Conservation (phyloP, 2,329 filamentous ascomycete species). For the Alternaria triticina region DNA sequence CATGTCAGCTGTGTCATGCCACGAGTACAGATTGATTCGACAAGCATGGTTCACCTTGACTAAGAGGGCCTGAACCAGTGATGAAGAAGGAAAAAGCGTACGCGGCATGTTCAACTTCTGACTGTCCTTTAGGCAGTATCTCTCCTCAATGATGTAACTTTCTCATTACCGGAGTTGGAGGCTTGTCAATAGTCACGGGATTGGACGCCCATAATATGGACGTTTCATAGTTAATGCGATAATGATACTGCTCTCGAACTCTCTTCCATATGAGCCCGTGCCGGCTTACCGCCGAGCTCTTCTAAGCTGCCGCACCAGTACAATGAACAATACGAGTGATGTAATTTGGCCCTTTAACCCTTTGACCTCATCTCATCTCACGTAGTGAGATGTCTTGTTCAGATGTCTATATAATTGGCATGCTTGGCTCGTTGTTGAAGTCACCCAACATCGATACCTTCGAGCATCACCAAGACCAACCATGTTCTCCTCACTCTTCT, state of each 20-base stretch:
- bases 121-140: constrained; percentile 9
- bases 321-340: background rate
- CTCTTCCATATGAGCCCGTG: background rate
- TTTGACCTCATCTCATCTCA: background rate
- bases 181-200: constrained; percentile 6
- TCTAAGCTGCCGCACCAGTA: background rate
- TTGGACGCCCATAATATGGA: constrained; percentile 5
- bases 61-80: constrained; percentile 2
- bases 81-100: constrained; percentile 6
- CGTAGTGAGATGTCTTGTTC: background rate
- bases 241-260: constrained; percentile 13
- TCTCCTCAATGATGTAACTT: constrained; percentile 7
- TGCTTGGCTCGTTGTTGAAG: background rate
- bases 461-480: background rate
- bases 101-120: background rate
- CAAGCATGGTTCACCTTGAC: constrained; percentile 12
- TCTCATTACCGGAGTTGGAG: constrained; percentile 20
- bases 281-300: constrained; percentile 6
- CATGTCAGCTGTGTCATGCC: background rate
- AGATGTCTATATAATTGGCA: background rate
- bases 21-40: constrained; percentile 25
- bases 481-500: background rate
- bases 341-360: background rate
- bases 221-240: constrained; percentile 12
- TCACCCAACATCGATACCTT: background rate